These are phyloP conservation scores for Aristolochia contorta DNA, from an alignment of 164 flowering plant species.

Conservation along the genomic window DNA sequence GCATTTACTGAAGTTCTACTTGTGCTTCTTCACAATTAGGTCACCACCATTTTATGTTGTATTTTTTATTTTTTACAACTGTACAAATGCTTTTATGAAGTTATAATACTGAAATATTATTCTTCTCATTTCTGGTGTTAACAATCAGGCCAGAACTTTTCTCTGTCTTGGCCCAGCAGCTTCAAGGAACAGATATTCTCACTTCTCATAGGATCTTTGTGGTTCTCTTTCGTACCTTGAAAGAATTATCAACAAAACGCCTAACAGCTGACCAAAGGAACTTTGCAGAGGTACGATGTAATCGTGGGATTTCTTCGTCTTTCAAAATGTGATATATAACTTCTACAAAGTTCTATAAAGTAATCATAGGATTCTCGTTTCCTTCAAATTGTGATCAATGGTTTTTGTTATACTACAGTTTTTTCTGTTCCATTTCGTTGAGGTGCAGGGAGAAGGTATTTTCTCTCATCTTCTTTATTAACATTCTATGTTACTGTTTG, in stretches of 20 bases:
- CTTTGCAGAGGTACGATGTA: constrained; percentile 56
- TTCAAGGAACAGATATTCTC: constrained; percentile 73
- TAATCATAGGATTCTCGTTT: no score
- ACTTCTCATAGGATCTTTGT: constrained; percentile 77
- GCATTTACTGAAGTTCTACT: no score
- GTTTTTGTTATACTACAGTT: no score
- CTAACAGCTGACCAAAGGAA: constrained; percentile 73
- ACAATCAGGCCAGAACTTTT: constrained; percentile 78
- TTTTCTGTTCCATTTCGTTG: not conserved
- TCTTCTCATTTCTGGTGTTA: constrained; percentile 2
- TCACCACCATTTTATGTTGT: no score
- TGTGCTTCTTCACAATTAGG: no score
- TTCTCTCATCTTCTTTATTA: not conserved
- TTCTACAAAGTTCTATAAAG: no score
- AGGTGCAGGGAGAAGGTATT: not conserved
- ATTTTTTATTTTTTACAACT: no score
- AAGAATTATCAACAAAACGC: constrained; percentile 92
- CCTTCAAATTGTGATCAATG: no score
- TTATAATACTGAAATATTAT: no score
- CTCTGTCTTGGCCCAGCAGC: constrained; percentile 64
- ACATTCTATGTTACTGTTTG: constrained; percentile 10
- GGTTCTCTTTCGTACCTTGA: constrained; percentile 80
- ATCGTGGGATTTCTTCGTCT: not conserved
- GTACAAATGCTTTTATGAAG: no score
- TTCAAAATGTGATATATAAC: not conserved